Evolutionary conservation across 2,329 filamentous ascomycete species (phyloP).

Genomic region (Gliomastix tumulicola): DNA sequence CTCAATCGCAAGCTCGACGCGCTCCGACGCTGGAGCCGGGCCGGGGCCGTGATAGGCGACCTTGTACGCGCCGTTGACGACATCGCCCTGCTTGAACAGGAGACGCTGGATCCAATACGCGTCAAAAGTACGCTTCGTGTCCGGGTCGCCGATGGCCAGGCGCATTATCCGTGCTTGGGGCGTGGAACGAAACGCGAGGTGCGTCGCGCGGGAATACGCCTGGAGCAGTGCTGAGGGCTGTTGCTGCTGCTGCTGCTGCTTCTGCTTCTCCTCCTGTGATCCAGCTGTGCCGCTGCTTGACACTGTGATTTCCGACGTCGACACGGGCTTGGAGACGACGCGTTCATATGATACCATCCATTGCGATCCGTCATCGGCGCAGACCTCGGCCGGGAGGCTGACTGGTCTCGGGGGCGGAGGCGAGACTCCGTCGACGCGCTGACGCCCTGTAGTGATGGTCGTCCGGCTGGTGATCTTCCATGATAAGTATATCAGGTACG

Average conservation of each 20-base stretch:
- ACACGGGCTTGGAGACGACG: conserved; percentile 14
- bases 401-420: too few species aligned
- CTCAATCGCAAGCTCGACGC: conserved; percentile 19
- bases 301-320: too few species aligned
- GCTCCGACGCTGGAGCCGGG: conserved; percentile 7
- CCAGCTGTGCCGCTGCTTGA: not conserved
- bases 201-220: conserved; percentile 16
- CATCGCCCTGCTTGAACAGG: conserved; percentile 15
- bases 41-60: conserved; percentile 14
- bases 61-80: conserved; percentile 21
- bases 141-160: conserved; percentile 10
- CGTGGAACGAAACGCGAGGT: conserved; percentile 21
- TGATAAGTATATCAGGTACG: not conserved
- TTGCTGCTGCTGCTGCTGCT: too few species aligned
- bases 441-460: not conserved
- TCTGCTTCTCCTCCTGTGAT: too few species aligned
- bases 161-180: conserved; percentile 21
- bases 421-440: not conserved
- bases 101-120: conserved; percentile 11
- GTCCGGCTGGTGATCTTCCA: not conserved
- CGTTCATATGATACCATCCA: conserved; percentile 20
- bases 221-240: conserved; percentile 14
- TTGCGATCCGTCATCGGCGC: conserved; percentile 7
- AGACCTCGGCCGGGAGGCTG: conserved; percentile 13
- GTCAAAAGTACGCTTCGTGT: conserved; percentile 14